phyloP scores from a whole-genome alignment of 225 moss, liverwort and hornwort species.

The Polytrichum formosum region DNA sequence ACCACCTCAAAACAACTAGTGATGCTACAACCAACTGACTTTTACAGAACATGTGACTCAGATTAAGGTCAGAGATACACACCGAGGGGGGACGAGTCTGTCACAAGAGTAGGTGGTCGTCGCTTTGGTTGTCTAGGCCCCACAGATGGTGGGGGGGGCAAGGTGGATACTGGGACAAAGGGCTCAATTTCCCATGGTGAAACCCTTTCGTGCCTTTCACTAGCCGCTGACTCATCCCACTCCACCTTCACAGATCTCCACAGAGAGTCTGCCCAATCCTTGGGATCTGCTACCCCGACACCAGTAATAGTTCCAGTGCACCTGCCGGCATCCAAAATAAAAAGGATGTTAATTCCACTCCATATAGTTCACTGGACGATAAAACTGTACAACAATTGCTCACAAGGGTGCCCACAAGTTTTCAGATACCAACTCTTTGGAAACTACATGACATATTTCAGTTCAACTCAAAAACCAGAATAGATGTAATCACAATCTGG shows the following conservation, averaged over 20 bases:
- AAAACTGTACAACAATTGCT: background rate
- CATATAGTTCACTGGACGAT: background rate
- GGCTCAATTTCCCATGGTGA: constrained; percentile 82
- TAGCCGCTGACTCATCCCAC: constrained; percentile 40
- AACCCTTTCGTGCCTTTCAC: constrained; percentile 59
- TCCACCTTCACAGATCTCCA: constrained; percentile 83
- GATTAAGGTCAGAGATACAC: background rate
- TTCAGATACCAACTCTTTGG: background rate
- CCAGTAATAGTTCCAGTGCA: constrained; percentile 88
- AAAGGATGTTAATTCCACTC: background rate
- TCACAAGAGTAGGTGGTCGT: constrained; percentile 43
- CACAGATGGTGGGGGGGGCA: constrained; percentile 25
- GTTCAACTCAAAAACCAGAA: constrained; percentile 8
- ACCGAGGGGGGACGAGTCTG: constrained; percentile 35
- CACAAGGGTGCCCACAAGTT: background rate
- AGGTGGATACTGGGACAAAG: constrained; percentile 31
- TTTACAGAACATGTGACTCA: too few relatives aligned
- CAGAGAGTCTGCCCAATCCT: constrained; percentile 66
- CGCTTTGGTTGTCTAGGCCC: constrained; percentile 37
- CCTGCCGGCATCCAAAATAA: constrained; percentile 24
- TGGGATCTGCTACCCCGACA: constrained; percentile 67
- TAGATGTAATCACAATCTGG: background rate
- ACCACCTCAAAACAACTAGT: too few relatives aligned
- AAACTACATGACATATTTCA: background rate
- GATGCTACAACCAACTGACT: too few relatives aligned